Percentiles rank a stretch among this genome's conserved stretches.
Conservation (phyloP, 2,329 filamentous ascomycete genomes). For the Ophiostoma angusticollis region DNA sequence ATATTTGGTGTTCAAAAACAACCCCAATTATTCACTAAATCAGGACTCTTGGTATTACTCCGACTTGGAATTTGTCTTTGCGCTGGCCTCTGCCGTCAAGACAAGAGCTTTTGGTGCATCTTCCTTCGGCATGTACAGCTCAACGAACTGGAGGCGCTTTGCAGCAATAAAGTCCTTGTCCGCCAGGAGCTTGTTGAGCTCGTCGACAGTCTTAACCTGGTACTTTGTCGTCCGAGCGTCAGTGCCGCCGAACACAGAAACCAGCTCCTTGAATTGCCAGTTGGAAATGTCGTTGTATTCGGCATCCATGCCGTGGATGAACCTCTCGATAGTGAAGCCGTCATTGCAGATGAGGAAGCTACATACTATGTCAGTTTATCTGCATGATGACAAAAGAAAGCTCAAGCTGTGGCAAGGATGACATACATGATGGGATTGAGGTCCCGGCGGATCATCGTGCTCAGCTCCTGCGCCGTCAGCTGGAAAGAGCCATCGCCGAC, state of each 20-base stretch:
- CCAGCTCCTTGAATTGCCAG: conserved; percentile 48
- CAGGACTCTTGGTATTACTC: conserved; percentile 18
- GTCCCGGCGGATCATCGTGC: conserved; percentile 65
- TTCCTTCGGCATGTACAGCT: conserved; percentile 67
- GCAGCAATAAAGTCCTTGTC: conserved; percentile 28
- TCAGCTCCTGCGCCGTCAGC: conserved; percentile 70
- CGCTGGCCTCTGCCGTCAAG: conserved; percentile 57
- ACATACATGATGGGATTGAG: conserved; percentile 64
- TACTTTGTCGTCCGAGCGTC: conserved; percentile 12
- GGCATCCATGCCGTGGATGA: conserved; percentile 72
- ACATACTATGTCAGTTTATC: neutral
- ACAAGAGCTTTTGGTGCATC: conserved; percentile 63
- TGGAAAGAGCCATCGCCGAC: conserved; percentile 86
- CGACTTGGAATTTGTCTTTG: conserved; percentile 47
- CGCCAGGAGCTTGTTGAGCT: conserved; percentile 12
- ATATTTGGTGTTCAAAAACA: too few relatives aligned
- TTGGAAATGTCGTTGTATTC: conserved; percentile 67
- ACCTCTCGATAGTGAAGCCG: conserved; percentile 80
- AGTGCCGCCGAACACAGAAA: conserved; percentile 13
- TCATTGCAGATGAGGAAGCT: conserved; percentile 78
- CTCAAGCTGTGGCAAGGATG: too few relatives aligned
- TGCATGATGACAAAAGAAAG: too few relatives aligned
- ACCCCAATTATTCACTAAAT: too few relatives aligned
- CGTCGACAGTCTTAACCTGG: conserved; percentile 12
- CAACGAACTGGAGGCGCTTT: conserved; percentile 54